phyloP scores from a whole-genome alignment of 306 rosid genomes.

The Medicago ruthenica region DNA sequence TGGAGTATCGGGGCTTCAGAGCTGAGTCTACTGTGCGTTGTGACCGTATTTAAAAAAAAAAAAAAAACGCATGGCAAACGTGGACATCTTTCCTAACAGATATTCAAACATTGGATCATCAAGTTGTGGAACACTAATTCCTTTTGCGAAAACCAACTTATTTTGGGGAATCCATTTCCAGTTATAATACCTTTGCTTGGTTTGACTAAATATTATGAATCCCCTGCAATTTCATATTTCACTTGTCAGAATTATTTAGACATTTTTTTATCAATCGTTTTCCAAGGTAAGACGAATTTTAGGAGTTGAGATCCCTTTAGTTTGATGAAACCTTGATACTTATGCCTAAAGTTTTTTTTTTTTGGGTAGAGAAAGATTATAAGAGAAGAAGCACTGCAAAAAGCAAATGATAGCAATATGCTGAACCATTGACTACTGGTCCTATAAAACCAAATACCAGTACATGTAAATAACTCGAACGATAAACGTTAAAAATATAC shows the following conservation, averaged over 20 bases:
- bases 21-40: no score
- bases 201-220: slow-evolving; percentile 2
- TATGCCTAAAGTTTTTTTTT: background rate
- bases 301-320: background rate
- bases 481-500: background rate
- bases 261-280: background rate
- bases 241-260: background rate
- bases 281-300: background rate
- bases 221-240: background rate
- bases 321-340: background rate
- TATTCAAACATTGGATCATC: no score
- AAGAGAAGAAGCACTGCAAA: slow-evolving; percentile 11
- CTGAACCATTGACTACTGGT: background rate
- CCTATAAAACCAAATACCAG: background rate
- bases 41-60: no score
- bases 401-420: slow-evolving; percentile 5
- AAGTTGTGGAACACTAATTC: background rate
- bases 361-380: background rate
- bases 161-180: background rate
- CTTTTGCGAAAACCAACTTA: background rate
- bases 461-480: background rate
- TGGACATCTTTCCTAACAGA: no score
- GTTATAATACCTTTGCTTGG: background rate
- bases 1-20: no score
- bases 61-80: no score